Base-by-base conservation (phyloP, 306 rosid species). In the Prunus mira region DNA sequence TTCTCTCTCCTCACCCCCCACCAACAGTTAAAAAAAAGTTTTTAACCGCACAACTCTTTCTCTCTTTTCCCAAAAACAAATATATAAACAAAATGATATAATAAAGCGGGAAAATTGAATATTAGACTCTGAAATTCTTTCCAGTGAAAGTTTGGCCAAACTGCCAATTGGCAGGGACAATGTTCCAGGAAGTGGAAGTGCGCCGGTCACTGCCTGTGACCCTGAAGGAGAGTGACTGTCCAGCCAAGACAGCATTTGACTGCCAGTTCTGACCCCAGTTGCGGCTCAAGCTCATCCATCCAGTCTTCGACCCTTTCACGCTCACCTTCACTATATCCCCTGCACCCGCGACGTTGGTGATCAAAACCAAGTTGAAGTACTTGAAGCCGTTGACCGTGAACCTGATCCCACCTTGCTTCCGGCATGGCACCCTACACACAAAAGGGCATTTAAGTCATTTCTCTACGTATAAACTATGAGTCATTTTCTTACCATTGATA, bases 241-340 rank as follows among this genome's bases (percentile, higher is more conserved):
- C 95, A 57, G 83, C 86, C 79, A 93, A 56, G 22, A 83, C 9
- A 0, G 75, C 7, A 45, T 75, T 72, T 41, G 83, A 78, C 73
- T 93, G 98, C 98, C 97, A 93, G 58, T 93, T 93, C 74, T 93
- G 98, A 66, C 98, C 98, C 98, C 95, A 93, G 79, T 93, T 93
- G 0, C 95, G 88, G 57, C 90, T 93, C 98, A 91, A 41, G 68
- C 81, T 82, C 91, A 91, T 86, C 98, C 98, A 93, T 7, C 74
- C 91, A 2, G 85, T 86, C 14, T 73, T 79, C 3, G 96, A 84
- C 0, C 98, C 98, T 57, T 89, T 91, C 57, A 93, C 78, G 74
- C 85, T 86, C 61, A 80, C 90, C 61, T 65, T 81, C 85, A 81
- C 80, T 12, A 93, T 69, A 71, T 93, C 95, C 18, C 97, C 98